Evolutionary conservation across 495 filamentous ascomycete genomes (phyloP).

Genomic region (Aspergillus baeticus): DNA sequence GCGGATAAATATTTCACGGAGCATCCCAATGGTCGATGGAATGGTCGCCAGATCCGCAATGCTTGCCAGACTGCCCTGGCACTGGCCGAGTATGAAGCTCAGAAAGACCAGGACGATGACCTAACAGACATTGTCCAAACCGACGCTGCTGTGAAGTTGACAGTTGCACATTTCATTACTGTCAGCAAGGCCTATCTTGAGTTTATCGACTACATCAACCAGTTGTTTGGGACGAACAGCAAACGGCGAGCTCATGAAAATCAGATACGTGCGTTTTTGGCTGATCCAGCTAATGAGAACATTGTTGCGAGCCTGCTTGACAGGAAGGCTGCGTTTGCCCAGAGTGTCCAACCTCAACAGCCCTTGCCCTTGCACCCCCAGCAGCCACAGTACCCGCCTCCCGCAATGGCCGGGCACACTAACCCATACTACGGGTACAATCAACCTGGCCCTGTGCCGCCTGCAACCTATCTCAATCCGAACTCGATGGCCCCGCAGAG

Average conservation of each 20-base stretch:
- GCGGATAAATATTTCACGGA: background rate
- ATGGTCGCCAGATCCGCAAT: background rate
- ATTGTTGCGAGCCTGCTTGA: background rate
- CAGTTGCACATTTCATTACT: background rate
- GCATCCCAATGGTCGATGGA: background rate
- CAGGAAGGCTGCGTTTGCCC: background rate
- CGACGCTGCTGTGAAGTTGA: background rate
- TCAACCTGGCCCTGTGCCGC: too few species aligned
- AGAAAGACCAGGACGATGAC: background rate
- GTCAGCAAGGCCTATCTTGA: conserved; percentile 1
- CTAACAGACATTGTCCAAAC: background rate
- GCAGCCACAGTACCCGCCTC: too few species aligned
- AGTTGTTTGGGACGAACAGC: background rate
- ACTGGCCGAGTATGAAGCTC: background rate
- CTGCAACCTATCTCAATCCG: too few species aligned
- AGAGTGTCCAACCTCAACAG: background rate
- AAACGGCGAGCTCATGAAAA: conserved; percentile 1
- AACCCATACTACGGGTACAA: too few species aligned
- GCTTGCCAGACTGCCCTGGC: background rate
- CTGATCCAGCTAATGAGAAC: background rate
- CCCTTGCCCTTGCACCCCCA: background rate
- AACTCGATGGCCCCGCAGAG: too few species aligned
- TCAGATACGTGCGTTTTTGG: background rate
- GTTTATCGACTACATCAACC: conserved; percentile 7
- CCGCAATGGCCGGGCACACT: too few species aligned